A percentile compares a stretch with the other conserved stretches of the same genome.
These are phyloP conservation scores for Dactylella cylindrospora DNA, from an alignment of 2,329 filamentous ascomycete species.

Conservation along the genomic window DNA sequence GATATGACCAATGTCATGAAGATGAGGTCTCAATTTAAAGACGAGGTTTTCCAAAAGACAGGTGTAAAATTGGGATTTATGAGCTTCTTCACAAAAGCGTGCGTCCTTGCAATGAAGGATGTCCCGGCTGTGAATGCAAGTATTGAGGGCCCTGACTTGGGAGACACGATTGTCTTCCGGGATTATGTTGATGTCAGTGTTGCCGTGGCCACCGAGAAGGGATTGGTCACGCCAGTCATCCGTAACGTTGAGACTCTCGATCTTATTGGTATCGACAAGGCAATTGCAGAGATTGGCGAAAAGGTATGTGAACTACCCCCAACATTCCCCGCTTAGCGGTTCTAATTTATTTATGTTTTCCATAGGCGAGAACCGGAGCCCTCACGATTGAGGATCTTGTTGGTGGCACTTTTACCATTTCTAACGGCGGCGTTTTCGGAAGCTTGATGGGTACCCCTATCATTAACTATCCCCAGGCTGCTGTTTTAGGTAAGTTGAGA, in stretches of 20 bases:
- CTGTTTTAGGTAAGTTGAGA: constrained; percentile 46
- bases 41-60: constrained; percentile 91
- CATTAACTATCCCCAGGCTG: constrained; percentile 93
- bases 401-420: constrained; percentile 82
- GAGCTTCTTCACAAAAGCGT: constrained; percentile 92
- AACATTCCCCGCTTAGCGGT: background rate
- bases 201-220: constrained; percentile 95
- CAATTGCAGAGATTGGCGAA: constrained; percentile 90
- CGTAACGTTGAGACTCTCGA: constrained; percentile 89
- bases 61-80: constrained; percentile 99
- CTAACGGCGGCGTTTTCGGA: constrained; percentile 82
- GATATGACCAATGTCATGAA: constrained; percentile 99
- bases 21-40: constrained; percentile 96
- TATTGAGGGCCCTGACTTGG: constrained; percentile 91
- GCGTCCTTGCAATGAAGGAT: constrained; percentile 88
- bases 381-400: constrained; percentile 99
- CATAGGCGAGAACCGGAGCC: constrained; percentile 86
- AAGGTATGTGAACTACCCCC: constrained; percentile 64
- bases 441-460: constrained; percentile 82
- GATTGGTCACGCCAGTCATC: constrained; percentile 92
- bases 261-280: constrained; percentile 81
- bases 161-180: constrained; percentile 96
- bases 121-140: constrained; percentile 94
- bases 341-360: constrained; percentile 2
- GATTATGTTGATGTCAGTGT: constrained; percentile 98